Base-by-base conservation (phyloP, 805 yeast species). In the Tetrapisispora pingtungensis region DNA sequence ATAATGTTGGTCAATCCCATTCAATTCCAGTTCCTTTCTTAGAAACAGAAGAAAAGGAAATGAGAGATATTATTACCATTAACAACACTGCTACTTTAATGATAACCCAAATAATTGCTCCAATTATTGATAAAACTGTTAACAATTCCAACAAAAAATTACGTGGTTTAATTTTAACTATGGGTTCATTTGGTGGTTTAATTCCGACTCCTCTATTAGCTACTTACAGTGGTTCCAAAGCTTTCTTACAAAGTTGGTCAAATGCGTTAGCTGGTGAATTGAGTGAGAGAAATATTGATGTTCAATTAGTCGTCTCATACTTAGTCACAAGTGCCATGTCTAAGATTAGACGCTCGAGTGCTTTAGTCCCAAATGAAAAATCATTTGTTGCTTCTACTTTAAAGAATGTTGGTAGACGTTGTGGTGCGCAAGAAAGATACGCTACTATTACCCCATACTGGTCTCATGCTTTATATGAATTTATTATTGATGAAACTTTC, bases 111-210 rank as follows among this genome's bases (percentile, higher is more conserved):
- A 64, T 77, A n/a, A 75, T 88, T 26, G 71, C 81, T 4, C 96
- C 96, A 38, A 58, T 68, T n/a, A 80, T 93, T 55, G 62, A 72
- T 32, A 66, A 70, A 14, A 75, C 84, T 35, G 72, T 77, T 22
- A 66, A 68, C 35, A 54, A 61, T 20, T 56, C 68, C 33, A 53
- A 58, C 20, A 26, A 43, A 3, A 45, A 56, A 4, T 68, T 70
- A 46, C 74, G 77, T 49, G 96, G 95, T 33, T 74, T 93, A 56
- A 77, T 93, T 47, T 71, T 93, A 54, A 88, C 93, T 27, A 86
- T 93, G 96, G 97, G 97, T 37, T 90, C 97, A 4, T 90, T 93
- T 60, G 95, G 96, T 43, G 98, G 97, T 3, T 73, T 89, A 53
- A 71, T 86, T 39, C 97, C 98, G 45, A 81, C 96, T 12, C 97